Conservation (phyloP, 78 protist genomes). For the Dictyostelium discoideum region dicty_2.7 NC_007088.5:6673001-6673500, state of each 20-base stretch:
- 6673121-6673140: background rate
- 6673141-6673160: background rate
- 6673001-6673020: constrained; percentile 80
- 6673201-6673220: background rate
- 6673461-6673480: background rate
- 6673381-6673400: background rate
- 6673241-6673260: constrained; percentile 67
- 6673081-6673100: constrained; percentile 27
- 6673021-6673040: constrained; percentile 83
- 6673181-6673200: background rate
- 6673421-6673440: constrained; percentile 86
- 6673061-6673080: background rate
- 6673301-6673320: constrained; percentile 66
- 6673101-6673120: background rate
- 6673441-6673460: constrained; percentile 84
- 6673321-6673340: constrained; percentile 77
- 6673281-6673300: constrained; percentile 86
- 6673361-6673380: background rate
- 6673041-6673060: background rate
- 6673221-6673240: constrained; percentile 17
- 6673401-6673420: constrained; percentile 18
- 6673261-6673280: constrained; percentile 87
- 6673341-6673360: constrained; percentile 41
- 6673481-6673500: background rate
- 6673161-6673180: background rate